Conservation (phyloP, 495 filamentous ascomycete species). For the Podospora pseudoanserina region DNA sequence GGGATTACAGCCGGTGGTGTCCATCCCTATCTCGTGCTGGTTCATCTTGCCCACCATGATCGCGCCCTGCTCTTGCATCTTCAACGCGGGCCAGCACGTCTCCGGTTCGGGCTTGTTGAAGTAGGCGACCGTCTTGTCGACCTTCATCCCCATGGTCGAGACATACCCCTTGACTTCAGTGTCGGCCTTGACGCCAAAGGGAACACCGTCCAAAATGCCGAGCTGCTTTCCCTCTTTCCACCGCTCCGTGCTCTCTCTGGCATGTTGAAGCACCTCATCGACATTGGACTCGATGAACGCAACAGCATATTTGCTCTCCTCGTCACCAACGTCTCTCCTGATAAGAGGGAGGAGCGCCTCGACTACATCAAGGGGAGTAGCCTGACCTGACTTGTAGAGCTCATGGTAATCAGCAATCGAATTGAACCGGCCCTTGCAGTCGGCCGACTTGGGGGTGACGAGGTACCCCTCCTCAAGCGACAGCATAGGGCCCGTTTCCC, state of each 20-base stretch:
- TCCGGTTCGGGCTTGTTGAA: slow-evolving; percentile 30
- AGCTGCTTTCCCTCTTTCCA: slow-evolving; percentile 62
- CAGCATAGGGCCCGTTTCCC: slow-evolving; percentile 27
- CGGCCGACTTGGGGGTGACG: slow-evolving; percentile 30
- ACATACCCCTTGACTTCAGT: slow-evolving; percentile 70
- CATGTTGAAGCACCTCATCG: slow-evolving; percentile 61
- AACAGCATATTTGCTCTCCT: slow-evolving; percentile 55
- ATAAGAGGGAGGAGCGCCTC: slow-evolving; percentile 69
- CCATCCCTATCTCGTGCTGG: slow-evolving; percentile 83
- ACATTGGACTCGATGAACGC: slow-evolving; percentile 61
- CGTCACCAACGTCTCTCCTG: slow-evolving; percentile 54
- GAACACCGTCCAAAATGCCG: slow-evolving; percentile 75
- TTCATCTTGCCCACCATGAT: slow-evolving; percentile 80
- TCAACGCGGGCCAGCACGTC: slow-evolving; percentile 67
- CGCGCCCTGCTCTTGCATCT: slow-evolving; percentile 73
- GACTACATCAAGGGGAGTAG: slow-evolving; percentile 68
- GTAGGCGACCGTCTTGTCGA: slow-evolving; percentile 35
- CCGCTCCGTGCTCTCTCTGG: slow-evolving; percentile 64
- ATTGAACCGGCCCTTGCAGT: slow-evolving; percentile 52
- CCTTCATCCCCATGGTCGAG: slow-evolving; percentile 53
- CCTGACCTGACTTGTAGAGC: slow-evolving; percentile 61
- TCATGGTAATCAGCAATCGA: slow-evolving; percentile 74
- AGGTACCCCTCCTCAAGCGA: slow-evolving; percentile 36
- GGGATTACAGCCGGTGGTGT: slow-evolving; percentile 48
- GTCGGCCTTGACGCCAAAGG: slow-evolving; percentile 86